Percentiles rank a stretch among this genome's conserved stretches.
Evolutionary conservation across 768 basidiomycete species (phyloP).

Genomic region (Leccinum uliginosum): DNA sequence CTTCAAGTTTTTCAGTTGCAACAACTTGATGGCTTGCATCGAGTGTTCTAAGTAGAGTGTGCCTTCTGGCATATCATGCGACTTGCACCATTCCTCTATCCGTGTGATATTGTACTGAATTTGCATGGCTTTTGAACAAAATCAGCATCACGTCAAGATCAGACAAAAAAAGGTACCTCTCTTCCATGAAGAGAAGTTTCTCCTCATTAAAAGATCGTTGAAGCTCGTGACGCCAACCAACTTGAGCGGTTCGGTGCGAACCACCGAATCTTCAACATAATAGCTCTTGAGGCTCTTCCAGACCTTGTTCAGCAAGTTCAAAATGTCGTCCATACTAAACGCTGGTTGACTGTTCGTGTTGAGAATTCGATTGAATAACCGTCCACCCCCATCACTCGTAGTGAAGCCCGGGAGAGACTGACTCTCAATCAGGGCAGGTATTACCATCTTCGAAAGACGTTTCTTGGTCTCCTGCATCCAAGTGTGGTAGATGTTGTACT

Average conservation of each 20-base stretch:
- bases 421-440: slow-evolving; percentile 97
- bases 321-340: slow-evolving; percentile 97
- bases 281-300: slow-evolving; percentile 98
- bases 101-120: slow-evolving; percentile 99
- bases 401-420: slow-evolving; percentile 98
- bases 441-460: slow-evolving; percentile 93
- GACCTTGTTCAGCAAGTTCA: slow-evolving; percentile 94
- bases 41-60: slow-evolving; percentile 95
- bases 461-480: slow-evolving; percentile 99
- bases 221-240: slow-evolving; percentile 95
- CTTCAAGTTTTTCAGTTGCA: slow-evolving; percentile 99
- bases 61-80: slow-evolving; percentile 99
- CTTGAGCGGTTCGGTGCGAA: slow-evolving; percentile 93
- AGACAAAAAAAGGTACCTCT: slow-evolving; percentile 57
- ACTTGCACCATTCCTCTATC: slow-evolving; percentile 99
- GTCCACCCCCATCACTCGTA: slow-evolving; percentile 87
- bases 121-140: slow-evolving; percentile 82
- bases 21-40: slow-evolving; percentile 98
- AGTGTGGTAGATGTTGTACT: slow-evolving; percentile 99
- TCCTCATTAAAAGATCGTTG: slow-evolving; percentile 96
- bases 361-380: slow-evolving; percentile 90
- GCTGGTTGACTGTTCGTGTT: slow-evolving; percentile 83
- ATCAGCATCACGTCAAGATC: not conserved
- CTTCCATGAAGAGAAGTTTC: slow-evolving; percentile 99
- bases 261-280: slow-evolving; percentile 95